These are phyloP conservation scores for Teunomyces tritomae DNA, from an alignment of 805 yeast genomes.

Conservation along the genomic window DNA sequence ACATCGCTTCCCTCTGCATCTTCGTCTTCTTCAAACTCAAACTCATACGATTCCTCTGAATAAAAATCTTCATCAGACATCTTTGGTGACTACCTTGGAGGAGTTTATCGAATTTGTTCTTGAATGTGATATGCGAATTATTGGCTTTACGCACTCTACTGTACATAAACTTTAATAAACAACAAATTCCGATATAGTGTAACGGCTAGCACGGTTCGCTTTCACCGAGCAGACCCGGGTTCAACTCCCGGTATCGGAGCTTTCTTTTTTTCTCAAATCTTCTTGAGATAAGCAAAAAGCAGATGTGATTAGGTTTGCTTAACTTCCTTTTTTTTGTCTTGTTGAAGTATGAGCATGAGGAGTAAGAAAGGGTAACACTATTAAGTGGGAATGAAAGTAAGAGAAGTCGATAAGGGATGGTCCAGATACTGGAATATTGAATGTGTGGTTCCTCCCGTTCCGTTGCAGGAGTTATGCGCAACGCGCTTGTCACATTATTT, in stretches of 20 bases:
- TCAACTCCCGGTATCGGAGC: constrained; percentile 85
- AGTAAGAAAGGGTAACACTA: too few species aligned
- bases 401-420: too few species aligned
- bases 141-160: background rate
- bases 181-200: constrained; percentile 12
- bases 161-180: background rate
- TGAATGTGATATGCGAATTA: background rate
- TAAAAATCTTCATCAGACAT: constrained; percentile 17
- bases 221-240: constrained; percentile 85
- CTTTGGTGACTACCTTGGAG: background rate
- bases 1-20: constrained; percentile 6
- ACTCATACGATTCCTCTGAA: constrained; percentile 15
- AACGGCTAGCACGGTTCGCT: constrained; percentile 68
- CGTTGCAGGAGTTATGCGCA: too few species aligned
- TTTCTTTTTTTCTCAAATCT: background rate
- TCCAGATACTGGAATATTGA: too few species aligned
- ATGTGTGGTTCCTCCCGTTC: too few species aligned
- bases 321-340: too few species aligned
- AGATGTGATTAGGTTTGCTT: too few species aligned
- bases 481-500: too few species aligned
- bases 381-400: too few species aligned
- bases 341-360: too few species aligned
- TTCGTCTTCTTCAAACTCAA: constrained; percentile 17
- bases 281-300: too few species aligned
- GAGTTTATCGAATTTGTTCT: background rate